Percentiles rank a stretch among this genome's conserved stretches.
Conservation (phyloP, 2,329 filamentous ascomycete species). For the Venturia asperata region DNA sequence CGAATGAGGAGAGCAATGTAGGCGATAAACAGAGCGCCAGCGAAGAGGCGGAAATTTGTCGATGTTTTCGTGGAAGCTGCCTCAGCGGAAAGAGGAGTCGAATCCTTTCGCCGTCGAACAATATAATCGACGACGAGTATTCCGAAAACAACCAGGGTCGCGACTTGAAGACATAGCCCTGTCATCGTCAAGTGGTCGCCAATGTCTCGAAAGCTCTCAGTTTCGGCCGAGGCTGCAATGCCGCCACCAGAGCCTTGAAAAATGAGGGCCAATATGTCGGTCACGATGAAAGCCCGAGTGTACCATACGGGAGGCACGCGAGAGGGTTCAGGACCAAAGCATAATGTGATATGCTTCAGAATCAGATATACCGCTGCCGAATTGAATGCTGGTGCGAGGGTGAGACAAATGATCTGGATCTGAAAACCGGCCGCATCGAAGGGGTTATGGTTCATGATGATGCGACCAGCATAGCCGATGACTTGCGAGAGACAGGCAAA, state of each 20-base stretch:
- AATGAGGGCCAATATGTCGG: constrained; percentile 52
- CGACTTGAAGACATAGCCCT: constrained; percentile 36
- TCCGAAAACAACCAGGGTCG: constrained; percentile 30
- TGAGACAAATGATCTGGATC: constrained; percentile 53
- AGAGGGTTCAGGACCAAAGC: constrained; percentile 45
- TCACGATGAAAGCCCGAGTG: constrained; percentile 52
- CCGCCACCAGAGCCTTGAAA: constrained; percentile 54
- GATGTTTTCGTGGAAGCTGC: constrained; percentile 21
- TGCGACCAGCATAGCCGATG: constrained; percentile 39
- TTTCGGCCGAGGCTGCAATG: constrained; percentile 44
- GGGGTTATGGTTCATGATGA: constrained; percentile 47
- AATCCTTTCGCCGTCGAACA: constrained; percentile 16
- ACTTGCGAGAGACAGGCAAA: constrained; percentile 38
- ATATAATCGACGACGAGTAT: constrained; percentile 25
- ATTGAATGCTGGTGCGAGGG: constrained; percentile 52
- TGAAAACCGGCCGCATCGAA: constrained; percentile 50
- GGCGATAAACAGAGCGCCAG: constrained; percentile 21
- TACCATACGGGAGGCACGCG: constrained; percentile 47
- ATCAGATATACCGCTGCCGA: constrained; percentile 59
- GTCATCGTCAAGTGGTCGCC: constrained; percentile 35
- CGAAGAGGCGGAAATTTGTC: constrained; percentile 25
- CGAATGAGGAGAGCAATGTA: constrained; percentile 23
- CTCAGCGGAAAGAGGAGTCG: constrained; percentile 20
- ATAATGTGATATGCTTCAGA: constrained; percentile 51
- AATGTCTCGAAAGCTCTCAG: not conserved